A percentile compares a stretch with the other conserved stretches of the same genome.
Conservation (phyloP, 805 yeast genomes). For the Candida pseudoglaebosa region DNA sequence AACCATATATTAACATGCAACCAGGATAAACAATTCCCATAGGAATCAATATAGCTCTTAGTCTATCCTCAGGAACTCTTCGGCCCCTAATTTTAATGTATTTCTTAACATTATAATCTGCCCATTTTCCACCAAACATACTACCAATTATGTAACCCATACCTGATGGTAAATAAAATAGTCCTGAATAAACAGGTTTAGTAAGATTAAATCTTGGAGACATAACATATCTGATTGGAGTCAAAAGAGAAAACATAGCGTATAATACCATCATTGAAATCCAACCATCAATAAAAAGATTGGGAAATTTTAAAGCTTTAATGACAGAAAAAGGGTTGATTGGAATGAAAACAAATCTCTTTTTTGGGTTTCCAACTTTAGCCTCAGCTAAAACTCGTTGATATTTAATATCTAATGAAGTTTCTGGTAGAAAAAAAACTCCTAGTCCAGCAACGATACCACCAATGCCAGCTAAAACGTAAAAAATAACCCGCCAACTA, state of each 20-base stretch:
- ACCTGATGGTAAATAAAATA: constrained; percentile 57
- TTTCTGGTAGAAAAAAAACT: constrained; percentile 44
- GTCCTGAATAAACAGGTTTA: constrained; percentile 46
- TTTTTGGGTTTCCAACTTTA: constrained; percentile 15
- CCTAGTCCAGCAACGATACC: constrained; percentile 29
- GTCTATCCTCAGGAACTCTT: constrained; percentile 51
- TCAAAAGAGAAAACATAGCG: constrained; percentile 49
- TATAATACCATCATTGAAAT: constrained; percentile 39
- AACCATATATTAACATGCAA: constrained; percentile 48
- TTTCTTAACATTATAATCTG: constrained; percentile 45
- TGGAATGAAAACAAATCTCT: constrained; percentile 36
- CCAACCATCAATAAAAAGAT: constrained; percentile 41
- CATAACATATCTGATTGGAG: constrained; percentile 54
- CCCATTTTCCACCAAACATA: constrained; percentile 48
- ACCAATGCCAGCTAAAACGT: constrained; percentile 45
- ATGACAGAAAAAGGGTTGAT: constrained; percentile 48
- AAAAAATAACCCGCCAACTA: constrained; percentile 52
- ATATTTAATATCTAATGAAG: constrained; percentile 29
- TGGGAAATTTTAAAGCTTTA: constrained; percentile 38
- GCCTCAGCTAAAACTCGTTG: constrained; percentile 19
- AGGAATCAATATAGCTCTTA: constrained; percentile 36
- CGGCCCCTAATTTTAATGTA: constrained; percentile 40
- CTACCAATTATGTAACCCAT: constrained; percentile 50
- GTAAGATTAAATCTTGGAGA: constrained; percentile 51
- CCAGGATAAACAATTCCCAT: constrained; percentile 45